A percentile compares a stretch with the other conserved stretches of the same genome.
Conservation (phyloP, 805 yeast species). For the Cyberlindnera lachancei region DNA sequence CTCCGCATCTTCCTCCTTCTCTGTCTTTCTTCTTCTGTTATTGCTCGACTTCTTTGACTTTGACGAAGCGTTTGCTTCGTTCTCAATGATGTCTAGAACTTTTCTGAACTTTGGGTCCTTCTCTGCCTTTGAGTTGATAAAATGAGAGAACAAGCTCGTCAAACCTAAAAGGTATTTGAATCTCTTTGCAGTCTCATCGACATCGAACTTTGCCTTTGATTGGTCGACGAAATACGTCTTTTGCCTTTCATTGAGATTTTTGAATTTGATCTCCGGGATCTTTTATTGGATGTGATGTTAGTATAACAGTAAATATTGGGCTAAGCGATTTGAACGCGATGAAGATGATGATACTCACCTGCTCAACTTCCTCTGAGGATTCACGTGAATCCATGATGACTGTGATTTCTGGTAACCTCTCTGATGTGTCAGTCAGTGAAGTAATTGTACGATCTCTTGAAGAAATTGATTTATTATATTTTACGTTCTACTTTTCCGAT, state of each 20-base stretch:
- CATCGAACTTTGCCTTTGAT: slow-evolving; percentile 36
- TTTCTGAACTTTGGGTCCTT: slow-evolving; percentile 50
- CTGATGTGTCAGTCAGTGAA: too few relatives aligned
- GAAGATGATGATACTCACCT: too few relatives aligned
- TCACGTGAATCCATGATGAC: too few relatives aligned
- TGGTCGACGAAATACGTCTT: slow-evolving; percentile 28
- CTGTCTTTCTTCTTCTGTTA: slow-evolving; percentile 59
- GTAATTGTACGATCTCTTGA: too few relatives aligned
- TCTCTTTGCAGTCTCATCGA: slow-evolving; percentile 55
- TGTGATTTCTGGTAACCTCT: too few relatives aligned
- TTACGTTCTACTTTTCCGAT: too few relatives aligned
- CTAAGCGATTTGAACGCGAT: too few relatives aligned
- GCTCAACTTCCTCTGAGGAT: too few relatives aligned
- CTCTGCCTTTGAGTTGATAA: slow-evolving; percentile 55
- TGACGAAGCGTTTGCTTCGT: slow-evolving; percentile 18
- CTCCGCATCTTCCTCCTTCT: slow-evolving; percentile 73
- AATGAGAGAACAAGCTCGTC: slow-evolving; percentile 61
- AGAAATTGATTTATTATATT: too few relatives aligned
- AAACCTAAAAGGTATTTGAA: slow-evolving; percentile 60
- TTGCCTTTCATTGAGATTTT: slow-evolving; percentile 10
- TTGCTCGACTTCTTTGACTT: slow-evolving; percentile 18
- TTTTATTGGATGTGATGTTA: too few relatives aligned
- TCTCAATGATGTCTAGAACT: slow-evolving; percentile 38
- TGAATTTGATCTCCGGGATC: too few relatives aligned
- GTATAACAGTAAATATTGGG: too few relatives aligned